Conservation (phyloP, 345 rosid species). For the Nephelium lappaceum region DNA sequence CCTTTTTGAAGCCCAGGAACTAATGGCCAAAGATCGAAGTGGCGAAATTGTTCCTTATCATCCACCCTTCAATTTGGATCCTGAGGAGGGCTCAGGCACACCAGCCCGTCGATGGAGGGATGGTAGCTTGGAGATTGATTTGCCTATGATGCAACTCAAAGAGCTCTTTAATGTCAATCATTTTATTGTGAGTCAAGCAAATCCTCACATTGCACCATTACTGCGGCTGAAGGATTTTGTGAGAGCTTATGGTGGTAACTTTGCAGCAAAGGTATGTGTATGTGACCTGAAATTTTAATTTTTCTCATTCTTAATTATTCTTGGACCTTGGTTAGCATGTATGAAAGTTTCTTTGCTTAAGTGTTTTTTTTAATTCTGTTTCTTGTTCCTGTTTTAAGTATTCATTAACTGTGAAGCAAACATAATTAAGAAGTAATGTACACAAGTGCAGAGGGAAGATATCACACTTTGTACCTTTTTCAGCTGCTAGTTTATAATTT, state of each 20-base stretch:
- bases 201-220: constrained; percentile 91
- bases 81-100: constrained; percentile 67
- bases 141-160: constrained; percentile 98
- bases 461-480: neutral
- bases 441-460: neutral
- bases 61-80: constrained; percentile 89
- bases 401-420: neutral
- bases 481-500: neutral
- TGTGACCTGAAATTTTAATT: neutral
- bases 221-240: constrained; percentile 77
- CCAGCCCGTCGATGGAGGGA: constrained; percentile 92
- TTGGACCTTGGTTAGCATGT: constrained; percentile 2
- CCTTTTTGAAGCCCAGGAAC: constrained; percentile 95
- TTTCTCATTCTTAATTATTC: neutral
- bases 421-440: neutral
- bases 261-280: constrained; percentile 88
- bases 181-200: constrained; percentile 98
- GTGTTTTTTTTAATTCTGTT: neutral
- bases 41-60: constrained; percentile 95
- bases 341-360: neutral
- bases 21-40: constrained; percentile 96
- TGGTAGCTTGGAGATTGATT: constrained; percentile 96
- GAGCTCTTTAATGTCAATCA: constrained; percentile 97
- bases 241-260: constrained; percentile 91
- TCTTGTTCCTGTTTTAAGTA: neutral